Percentiles rank a stretch among this genome's conserved stretches.
Conservation (phyloP, 2,329 filamentous ascomycete genomes). For the Arthrobotrys musiformis region DNA sequence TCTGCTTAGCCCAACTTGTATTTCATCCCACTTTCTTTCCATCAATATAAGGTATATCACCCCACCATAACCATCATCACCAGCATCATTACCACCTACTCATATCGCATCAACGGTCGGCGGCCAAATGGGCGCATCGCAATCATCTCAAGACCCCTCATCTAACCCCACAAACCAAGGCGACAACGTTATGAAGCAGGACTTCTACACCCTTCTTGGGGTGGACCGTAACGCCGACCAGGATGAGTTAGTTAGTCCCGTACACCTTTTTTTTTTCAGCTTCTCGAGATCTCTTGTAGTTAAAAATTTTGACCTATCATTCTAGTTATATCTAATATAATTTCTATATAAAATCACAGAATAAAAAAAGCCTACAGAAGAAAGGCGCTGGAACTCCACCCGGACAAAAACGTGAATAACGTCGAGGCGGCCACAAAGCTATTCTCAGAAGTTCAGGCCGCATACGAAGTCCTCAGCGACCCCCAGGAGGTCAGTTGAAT, state of each 20-base stretch:
- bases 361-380: conserved; percentile 93
- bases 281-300: no score
- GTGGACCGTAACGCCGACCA: conserved; percentile 45
- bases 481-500: conserved; percentile 78
- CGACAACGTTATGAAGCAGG: conserved; percentile 45
- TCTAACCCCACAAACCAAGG: background rate
- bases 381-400: conserved; percentile 92
- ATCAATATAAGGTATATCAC: background rate
- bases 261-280: background rate
- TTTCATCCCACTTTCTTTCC: background rate
- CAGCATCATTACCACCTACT: background rate
- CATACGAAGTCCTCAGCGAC: conserved; percentile 95
- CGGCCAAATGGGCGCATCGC: conserved; percentile 26
- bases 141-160: conserved; percentile 21
- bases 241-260: conserved; percentile 48
- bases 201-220: conserved; percentile 42
- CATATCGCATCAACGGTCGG: background rate
- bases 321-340: background rate
- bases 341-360: conserved; percentile 63
- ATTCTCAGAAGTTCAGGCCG: conserved; percentile 91
- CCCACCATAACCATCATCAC: background rate
- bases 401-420: conserved; percentile 90
- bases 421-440: conserved; percentile 82
- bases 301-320: background rate
- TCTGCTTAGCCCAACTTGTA: background rate